Base-by-base conservation (phyloP, 495 filamentous ascomycete species). In the Podospora anserina region DNA sequence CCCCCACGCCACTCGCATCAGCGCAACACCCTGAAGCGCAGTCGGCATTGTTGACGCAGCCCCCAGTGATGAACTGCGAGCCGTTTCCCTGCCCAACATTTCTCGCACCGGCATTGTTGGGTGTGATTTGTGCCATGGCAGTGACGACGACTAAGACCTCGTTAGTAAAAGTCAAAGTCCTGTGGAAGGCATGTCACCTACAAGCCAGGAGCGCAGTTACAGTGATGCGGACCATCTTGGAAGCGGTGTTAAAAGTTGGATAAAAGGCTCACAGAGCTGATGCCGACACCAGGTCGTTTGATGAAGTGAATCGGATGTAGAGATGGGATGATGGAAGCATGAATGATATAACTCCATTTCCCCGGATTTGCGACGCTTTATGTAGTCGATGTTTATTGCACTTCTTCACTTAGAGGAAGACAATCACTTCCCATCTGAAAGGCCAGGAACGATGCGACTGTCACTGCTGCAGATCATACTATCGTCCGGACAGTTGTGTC, bases 51-150 rank as follows among this genome's bases (percentile, higher is more conserved):
- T 81, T 80, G 59, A 81, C 79, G 68, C 83, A 85, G 58, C 83
- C 80, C 32, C 76, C 76, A 39, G 83, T 82, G 69, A 85, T 83
- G 78, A 85, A 87, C 72, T 86, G 84, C 20, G 76, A 68, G 19
- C 78, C 83, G 57, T 80, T 80, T 65, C 83, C 85, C 64, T 80
- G 75, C 34, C 85, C 85, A 65, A 86, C 84, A 71, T 88, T 74
- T 63, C 75, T 74, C 61, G 79, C 77, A 39, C 78, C 79, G 19
- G 79, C 79, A 68, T 78, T 74, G 73, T 81, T 82, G 60, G 80
- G 80, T 2, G 76, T 80, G 66, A 80, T 72, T 57, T 72, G 71
- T 59, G 76, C 76, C 28, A 76, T 64, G 59, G 75, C 71, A 63
- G 75, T 58, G 34, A 76, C 53, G 68, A 77, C 75, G 53, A 79